Percentiles rank a stretch among this genome's conserved stretches.
These are phyloP conservation scores for Gnomoniopsis smithogilvyi DNA, from an alignment of 2,329 filamentous ascomycete genomes.

Conservation along the genomic window DNA sequence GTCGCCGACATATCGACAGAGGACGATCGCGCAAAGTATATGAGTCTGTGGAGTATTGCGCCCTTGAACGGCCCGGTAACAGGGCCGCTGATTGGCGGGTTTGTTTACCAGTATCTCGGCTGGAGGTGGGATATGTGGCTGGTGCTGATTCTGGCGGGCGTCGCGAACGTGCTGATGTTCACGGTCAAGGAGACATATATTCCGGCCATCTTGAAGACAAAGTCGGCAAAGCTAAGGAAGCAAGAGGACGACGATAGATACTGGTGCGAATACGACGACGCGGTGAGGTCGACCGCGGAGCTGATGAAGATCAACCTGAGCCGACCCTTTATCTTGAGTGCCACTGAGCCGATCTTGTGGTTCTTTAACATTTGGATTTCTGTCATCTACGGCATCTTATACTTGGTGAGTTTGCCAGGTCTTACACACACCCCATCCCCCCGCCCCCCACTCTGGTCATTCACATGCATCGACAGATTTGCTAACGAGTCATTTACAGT, in stretches of 20 bases:
- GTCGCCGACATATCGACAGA: conserved; percentile 81
- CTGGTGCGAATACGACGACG: conserved; percentile 77
- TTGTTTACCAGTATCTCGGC: conserved; percentile 71
- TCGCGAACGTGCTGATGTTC: conserved; percentile 55
- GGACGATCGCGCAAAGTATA: conserved; percentile 75
- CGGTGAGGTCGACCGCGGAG: conserved; percentile 55
- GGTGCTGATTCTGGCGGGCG: conserved; percentile 66
- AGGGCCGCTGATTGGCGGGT: conserved; percentile 72
- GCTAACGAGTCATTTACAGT: conserved; percentile 31
- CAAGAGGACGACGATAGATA: conserved; percentile 68
- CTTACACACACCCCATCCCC: too few species aligned
- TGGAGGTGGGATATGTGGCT: conserved; percentile 91
- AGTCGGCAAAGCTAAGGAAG: conserved; percentile 61
- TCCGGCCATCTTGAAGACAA: conserved; percentile 65
- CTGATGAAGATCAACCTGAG: conserved; percentile 73
- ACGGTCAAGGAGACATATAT: conserved; percentile 73
- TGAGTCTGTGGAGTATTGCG: conserved; percentile 79
- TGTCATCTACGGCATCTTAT: conserved; percentile 77
- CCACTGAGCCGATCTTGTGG: conserved; percentile 78
- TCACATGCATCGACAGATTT: too few species aligned
- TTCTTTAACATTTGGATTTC: conserved; percentile 73
- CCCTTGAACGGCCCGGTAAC: conserved; percentile 72
- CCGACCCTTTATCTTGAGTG: conserved; percentile 72
- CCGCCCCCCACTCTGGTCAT: too few species aligned
- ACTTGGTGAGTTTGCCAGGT: conserved; percentile 14